Percentiles rank a stretch among this genome's conserved stretches.
These are phyloP conservation scores for Boechera stricta DNA, from an alignment of 345 rosid species.

Conservation along the genomic window DNA sequence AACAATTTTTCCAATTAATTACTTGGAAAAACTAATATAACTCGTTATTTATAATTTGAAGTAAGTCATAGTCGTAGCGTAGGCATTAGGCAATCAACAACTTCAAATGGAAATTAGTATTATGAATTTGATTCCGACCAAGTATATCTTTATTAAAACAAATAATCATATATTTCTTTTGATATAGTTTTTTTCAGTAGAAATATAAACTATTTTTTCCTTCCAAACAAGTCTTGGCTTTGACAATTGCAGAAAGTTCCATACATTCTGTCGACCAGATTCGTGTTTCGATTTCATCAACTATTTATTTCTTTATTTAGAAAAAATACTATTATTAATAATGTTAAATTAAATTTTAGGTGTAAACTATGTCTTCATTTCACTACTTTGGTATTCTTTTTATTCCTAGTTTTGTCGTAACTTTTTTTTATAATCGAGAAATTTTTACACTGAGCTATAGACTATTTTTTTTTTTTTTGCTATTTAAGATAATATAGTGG, in stretches of 20 bases:
- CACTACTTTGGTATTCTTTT: not conserved
- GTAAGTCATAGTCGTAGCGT: not conserved
- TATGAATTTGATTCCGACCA: not conserved
- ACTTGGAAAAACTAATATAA: not conserved
- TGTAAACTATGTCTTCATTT: not conserved
- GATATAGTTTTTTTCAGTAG: not conserved
- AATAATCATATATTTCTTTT: not conserved
- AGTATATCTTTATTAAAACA: not conserved
- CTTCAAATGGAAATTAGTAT: not conserved
- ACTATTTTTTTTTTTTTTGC: not conserved
- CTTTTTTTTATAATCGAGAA: not conserved
- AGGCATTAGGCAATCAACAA: slow-evolving; percentile 6
- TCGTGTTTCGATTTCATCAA: not conserved
- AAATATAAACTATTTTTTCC: not conserved
- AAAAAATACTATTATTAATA: not conserved
- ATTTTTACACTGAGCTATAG: not conserved
- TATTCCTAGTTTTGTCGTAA: not conserved
- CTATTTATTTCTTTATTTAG: not conserved
- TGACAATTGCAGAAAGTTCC: not conserved
- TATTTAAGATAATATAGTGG: not conserved
- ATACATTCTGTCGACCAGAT: not conserved
- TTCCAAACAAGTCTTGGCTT: slow-evolving; percentile 9
- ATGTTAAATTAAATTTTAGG: too few relatives aligned
- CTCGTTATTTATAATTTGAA: not conserved
- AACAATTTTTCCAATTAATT: not conserved